phyloP scores from a whole-genome alignment of 441 rosid genomes.

The Brassica hybrid region DNA sequence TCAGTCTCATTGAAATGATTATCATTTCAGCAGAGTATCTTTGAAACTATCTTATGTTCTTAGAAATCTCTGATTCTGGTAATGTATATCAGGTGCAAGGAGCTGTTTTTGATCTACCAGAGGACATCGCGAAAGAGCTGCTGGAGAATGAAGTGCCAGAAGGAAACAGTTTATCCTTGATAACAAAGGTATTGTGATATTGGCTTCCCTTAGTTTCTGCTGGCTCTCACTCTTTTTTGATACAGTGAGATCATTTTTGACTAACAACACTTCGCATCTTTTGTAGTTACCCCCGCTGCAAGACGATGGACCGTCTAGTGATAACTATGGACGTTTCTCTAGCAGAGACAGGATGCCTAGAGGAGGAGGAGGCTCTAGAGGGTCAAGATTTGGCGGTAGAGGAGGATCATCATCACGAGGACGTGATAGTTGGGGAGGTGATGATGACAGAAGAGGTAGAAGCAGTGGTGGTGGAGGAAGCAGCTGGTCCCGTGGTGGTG shows the following conservation, averaged over 20 bases:
- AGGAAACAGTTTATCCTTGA: slow-evolving; percentile 78
- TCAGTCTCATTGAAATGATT: slow-evolving; percentile 38
- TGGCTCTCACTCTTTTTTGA: slow-evolving; percentile 8
- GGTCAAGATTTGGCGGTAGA: slow-evolving; percentile 43
- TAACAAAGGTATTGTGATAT: slow-evolving; percentile 68
- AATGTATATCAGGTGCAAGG: slow-evolving; percentile 77
- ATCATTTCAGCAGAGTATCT: background rate
- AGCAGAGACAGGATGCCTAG: slow-evolving; percentile 66
- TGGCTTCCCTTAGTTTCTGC: slow-evolving; percentile 1
- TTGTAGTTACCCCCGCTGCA: slow-evolving; percentile 87
- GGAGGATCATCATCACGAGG: slow-evolving; percentile 61
- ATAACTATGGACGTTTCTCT: slow-evolving; percentile 84
- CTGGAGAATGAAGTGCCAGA: slow-evolving; percentile 73
- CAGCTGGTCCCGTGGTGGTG: slow-evolving; percentile 61
- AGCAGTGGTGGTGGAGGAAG: slow-evolving; percentile 47
- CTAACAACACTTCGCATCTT: slow-evolving; percentile 7
- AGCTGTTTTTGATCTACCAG: slow-evolving; percentile 95
- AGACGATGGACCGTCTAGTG: slow-evolving; percentile 91
- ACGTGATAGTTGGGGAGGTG: slow-evolving; percentile 61
- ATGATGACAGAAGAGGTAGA: slow-evolving; percentile 64
- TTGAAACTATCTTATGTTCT: background rate
- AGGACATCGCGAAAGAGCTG: slow-evolving; percentile 87
- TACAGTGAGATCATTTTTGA: background rate
- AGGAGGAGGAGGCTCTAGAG: slow-evolving; percentile 48
- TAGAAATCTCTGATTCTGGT: slow-evolving; percentile 18